phyloP scores from a whole-genome alignment of 2,329 filamentous ascomycete species.

The Nothophoma quercina region DNA sequence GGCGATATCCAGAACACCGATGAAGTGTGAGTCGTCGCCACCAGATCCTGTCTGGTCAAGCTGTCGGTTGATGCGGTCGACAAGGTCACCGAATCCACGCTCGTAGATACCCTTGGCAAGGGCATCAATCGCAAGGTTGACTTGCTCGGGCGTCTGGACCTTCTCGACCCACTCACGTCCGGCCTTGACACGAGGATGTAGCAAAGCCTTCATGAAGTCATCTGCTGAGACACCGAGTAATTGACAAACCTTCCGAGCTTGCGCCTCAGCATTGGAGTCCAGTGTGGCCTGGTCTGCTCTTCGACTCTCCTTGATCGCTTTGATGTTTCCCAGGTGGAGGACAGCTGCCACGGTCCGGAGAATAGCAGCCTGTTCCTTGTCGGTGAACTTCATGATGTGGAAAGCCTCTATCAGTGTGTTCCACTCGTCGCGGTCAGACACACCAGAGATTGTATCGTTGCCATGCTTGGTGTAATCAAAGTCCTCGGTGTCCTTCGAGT shows the following conservation, averaged over 20 bases:
- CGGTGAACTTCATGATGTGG: conserved; percentile 88
- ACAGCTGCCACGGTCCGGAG: conserved; percentile 89
- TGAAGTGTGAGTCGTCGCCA: conserved; percentile 90
- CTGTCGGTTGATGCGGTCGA: conserved; percentile 88
- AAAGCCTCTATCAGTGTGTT: conserved; percentile 90
- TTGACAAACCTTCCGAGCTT: conserved; percentile 80
- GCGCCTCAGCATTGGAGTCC: conserved; percentile 74
- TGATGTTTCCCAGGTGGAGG: conserved; percentile 90
- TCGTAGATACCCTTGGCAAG: conserved; percentile 98
- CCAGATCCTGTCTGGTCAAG: conserved; percentile 85
- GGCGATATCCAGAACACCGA: conserved; percentile 97
- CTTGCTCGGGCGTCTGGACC: conserved; percentile 96
- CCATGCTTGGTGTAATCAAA: conserved; percentile 92
- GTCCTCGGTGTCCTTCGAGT: conserved; percentile 78
- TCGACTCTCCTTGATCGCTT: conserved; percentile 87
- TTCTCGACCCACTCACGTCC: conserved; percentile 99
- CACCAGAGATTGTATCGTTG: conserved; percentile 88
- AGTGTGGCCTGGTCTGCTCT: conserved; percentile 90
- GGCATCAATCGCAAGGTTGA: conserved; percentile 86
- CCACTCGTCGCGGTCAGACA: conserved; percentile 94
- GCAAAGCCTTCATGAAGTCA: conserved; percentile 83
- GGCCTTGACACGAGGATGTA: conserved; percentile 94
- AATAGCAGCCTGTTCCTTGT: conserved; percentile 82
- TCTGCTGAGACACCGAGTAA: conserved; percentile 86
- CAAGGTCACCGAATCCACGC: conserved; percentile 90